These are phyloP conservation scores for Backusella parvicylindrica DNA, from an alignment of 192 early-diverging fungal species.

Conservation along the genomic window DNA sequence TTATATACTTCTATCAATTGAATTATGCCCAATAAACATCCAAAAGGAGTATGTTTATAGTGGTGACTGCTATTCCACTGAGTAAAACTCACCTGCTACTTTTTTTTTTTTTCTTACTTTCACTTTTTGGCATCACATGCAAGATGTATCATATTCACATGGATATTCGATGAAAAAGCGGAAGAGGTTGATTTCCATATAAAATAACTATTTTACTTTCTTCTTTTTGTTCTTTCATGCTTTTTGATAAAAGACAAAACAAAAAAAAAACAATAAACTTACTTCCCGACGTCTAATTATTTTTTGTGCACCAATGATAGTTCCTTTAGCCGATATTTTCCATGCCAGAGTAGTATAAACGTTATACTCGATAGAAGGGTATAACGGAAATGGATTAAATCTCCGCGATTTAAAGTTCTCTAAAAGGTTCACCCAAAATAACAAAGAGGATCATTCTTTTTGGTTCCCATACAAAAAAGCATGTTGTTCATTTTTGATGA, in stretches of 20 bases:
- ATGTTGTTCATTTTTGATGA: neutral
- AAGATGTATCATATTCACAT: constrained; percentile 19
- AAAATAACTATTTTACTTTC: neutral
- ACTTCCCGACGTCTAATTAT: neutral
- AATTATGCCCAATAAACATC: constrained; percentile 7
- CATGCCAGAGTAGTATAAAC: neutral
- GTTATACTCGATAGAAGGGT: constrained; percentile 1
- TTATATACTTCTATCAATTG: neutral
- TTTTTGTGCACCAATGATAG: constrained; percentile 5
- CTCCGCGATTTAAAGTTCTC: constrained; percentile 2
- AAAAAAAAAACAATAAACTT: neutral
- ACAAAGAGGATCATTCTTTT: neutral
- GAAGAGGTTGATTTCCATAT: neutral
- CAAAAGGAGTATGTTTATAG: neutral
- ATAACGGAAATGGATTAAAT: constrained; percentile 12
- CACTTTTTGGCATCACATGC: constrained; percentile 14
- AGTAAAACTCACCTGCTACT: constrained; percentile 15
- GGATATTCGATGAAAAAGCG: constrained; percentile 9
- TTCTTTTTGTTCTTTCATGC: neutral
- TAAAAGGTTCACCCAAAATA: constrained; percentile 1
- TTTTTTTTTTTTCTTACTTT: constrained; percentile 9
- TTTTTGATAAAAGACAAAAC: neutral
- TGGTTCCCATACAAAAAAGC: neutral
- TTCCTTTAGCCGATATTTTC: constrained; percentile 4
- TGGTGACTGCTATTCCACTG: constrained; percentile 26